Evolutionary conservation across 306 rosid species (phyloP).

Genomic region (Sicyos baderoa): DNA sequence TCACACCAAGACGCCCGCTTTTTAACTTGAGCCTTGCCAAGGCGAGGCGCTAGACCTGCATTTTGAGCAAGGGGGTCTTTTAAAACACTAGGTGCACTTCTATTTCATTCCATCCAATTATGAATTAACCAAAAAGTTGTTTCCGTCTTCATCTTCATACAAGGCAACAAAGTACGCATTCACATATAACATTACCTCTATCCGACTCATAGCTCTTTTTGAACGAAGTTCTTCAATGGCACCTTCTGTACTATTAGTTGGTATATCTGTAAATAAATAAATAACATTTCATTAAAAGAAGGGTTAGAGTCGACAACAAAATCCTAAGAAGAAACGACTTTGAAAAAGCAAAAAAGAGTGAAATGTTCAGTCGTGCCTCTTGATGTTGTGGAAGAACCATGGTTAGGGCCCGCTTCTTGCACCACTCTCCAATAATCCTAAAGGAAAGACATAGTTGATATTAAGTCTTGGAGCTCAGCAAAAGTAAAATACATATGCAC

Average conservation of each 20-base stretch:
- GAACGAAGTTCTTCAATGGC: constrained; percentile 49
- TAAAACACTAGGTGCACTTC: neutral
- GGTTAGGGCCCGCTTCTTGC: constrained; percentile 33
- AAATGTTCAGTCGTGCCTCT: constrained; percentile 45
- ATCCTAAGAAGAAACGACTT: constrained; percentile 17
- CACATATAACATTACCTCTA: constrained; percentile 45
- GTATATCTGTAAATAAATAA: constrained; percentile 43
- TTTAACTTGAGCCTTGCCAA: no score
- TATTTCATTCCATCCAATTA: neutral
- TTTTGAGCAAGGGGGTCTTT: no score
- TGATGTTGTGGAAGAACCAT: constrained; percentile 40
- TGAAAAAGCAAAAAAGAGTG: constrained; percentile 19
- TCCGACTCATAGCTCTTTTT: constrained; percentile 71
- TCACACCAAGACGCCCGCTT: no score
- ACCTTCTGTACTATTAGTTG: constrained; percentile 52
- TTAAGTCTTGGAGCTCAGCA: constrained; percentile 19
- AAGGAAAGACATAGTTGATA: constrained; percentile 17
- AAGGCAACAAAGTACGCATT: neutral
- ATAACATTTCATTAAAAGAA: neutral
- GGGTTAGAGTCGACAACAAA: neutral
- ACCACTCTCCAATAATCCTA: constrained; percentile 67
- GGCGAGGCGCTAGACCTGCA: no score
- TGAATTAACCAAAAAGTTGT: neutral
- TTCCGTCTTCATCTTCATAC: neutral
- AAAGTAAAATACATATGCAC: constrained; percentile 24